Base-by-base conservation (phyloP, 2,329 filamentous ascomycete genomes). In the Penicillium capsulatum region DNA sequence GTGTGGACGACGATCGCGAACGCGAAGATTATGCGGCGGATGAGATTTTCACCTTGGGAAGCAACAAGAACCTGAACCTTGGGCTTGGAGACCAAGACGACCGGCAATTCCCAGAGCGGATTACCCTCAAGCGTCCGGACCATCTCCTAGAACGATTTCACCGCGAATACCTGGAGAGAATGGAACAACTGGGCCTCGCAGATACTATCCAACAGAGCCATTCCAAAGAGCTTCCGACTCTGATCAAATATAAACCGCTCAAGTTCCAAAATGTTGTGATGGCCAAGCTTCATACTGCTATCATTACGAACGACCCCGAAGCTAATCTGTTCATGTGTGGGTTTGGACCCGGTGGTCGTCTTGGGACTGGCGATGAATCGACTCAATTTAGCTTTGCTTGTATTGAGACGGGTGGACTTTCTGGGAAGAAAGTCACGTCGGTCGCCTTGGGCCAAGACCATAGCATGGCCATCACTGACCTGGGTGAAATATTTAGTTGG, bases 21-120 rank as follows among this genome's bases (percentile, higher is more conserved):
- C 52, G 57, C 22, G 56, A 63, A 17, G 63, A 60, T 51, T 51
- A 83, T 17, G 63, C 71, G 15, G 91, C 88, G 7, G 87, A 95
- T 55, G 92, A 98, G 59, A 70, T 96, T 1, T 97, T 88, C 57
- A 84, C 88, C 1, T 96, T 97, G 65, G 92, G 92, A 34, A 97
- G 90, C 66, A 98, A 96, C 67, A 94, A 92, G 59, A 98, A 98
- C 53, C 68, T 94, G 7, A 92, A 86, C 0, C 76, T 98, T 15
- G 92, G 92, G 1, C 83, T 97, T 44, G 90, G 90, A n/a, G 90
- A 98, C 59, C 84, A 94, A 56, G 89, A 96, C 61, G 91, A 98
- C 59, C 81, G 92, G 3, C 90, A 97, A 49, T 94, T 84, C 55
- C 92, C 92, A 0, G 92, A 97, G 61, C 84, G 88, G 7, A 80